These are phyloP conservation scores for Kwoniella pini DNA, from an alignment of 768 basidiomycete species.

Conservation along the genomic window DNA sequence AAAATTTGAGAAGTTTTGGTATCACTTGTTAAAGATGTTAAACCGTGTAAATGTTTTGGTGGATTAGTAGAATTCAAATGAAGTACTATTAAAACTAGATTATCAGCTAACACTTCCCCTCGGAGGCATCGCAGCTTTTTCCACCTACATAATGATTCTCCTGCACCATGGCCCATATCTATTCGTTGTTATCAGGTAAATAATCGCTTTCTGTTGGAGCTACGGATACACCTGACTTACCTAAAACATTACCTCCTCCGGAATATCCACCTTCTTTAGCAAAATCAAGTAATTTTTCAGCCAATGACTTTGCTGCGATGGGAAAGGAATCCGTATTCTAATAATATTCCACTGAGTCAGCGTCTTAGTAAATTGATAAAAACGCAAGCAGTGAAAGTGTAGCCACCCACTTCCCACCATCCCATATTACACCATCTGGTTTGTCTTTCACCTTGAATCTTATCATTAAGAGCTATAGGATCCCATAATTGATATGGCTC, in stretches of 20 bases:
- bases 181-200: background rate
- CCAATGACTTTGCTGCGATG: constrained; percentile 36
- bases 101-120: too few relatives aligned
- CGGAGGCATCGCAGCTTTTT: too few relatives aligned
- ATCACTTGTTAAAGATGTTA: constrained; percentile 34
- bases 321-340: constrained; percentile 34
- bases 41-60: constrained; percentile 30
- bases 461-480: constrained; percentile 26
- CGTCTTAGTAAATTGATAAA: background rate
- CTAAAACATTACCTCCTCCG: constrained; percentile 29
- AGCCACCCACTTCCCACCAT: constrained; percentile 39
- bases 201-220: background rate
- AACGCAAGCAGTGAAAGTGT: too few relatives aligned
- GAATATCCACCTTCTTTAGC: constrained; percentile 23
- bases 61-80: constrained; percentile 28
- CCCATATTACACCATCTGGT: constrained; percentile 46
- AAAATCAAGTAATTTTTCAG: constrained; percentile 31
- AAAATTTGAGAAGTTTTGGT: constrained; percentile 23
- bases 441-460: constrained; percentile 7
- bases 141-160: constrained; percentile 39
- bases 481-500: constrained; percentile 34
- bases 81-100: constrained; percentile 31
- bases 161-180: constrained; percentile 49
- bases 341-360: background rate
- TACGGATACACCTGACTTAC: constrained; percentile 13